Conservation (phyloP, 805 yeast genomes). For the Citeromyces matritensis region DNA sequence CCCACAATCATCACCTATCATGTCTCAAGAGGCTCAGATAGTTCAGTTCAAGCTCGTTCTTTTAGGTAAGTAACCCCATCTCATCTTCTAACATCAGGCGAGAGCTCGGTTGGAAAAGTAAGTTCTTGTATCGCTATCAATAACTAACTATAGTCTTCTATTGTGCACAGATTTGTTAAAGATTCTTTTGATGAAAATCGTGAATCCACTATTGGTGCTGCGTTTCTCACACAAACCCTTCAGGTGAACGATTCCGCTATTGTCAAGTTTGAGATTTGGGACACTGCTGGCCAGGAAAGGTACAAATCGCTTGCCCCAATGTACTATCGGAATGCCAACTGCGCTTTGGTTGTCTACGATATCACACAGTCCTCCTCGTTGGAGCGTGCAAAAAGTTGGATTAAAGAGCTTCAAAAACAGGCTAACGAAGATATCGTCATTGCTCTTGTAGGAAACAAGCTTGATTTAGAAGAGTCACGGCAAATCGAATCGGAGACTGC, state of each 20-base stretch:
- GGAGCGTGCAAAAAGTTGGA: conserved; percentile 62
- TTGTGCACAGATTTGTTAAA: conserved; percentile 57
- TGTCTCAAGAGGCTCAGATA: conserved; percentile 13
- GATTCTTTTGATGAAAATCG: conserved; percentile 59
- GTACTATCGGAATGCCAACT: conserved; percentile 72
- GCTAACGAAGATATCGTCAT: conserved; percentile 64
- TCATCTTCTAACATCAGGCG: conserved; percentile 22
- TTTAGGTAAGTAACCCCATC: conserved; percentile 13
- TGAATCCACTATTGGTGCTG: conserved; percentile 80
- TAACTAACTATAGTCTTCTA: conserved; percentile 22
- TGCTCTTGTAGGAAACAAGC: conserved; percentile 71
- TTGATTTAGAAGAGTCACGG: conserved; percentile 41
- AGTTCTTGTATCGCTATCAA: conserved; percentile 1
- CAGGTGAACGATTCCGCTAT: conserved; percentile 35
- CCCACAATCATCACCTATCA: background rate
- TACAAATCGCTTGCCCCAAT: conserved; percentile 68
- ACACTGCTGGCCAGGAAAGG: conserved; percentile 77
- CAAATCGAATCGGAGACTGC: conserved; percentile 29
- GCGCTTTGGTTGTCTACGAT: conserved; percentile 69
- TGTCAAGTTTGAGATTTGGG: conserved; percentile 73
- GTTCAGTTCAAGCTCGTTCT: conserved; percentile 50
- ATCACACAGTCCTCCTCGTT: conserved; percentile 56
- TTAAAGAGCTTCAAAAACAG: conserved; percentile 68
- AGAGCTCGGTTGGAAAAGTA: conserved; percentile 52
- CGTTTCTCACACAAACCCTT: conserved; percentile 59